Evolutionary conservation across 306 rosid genomes (phyloP), one percentile per base, ranked within the genome.

Genomic region (Vachellia collinsii): DNA sequence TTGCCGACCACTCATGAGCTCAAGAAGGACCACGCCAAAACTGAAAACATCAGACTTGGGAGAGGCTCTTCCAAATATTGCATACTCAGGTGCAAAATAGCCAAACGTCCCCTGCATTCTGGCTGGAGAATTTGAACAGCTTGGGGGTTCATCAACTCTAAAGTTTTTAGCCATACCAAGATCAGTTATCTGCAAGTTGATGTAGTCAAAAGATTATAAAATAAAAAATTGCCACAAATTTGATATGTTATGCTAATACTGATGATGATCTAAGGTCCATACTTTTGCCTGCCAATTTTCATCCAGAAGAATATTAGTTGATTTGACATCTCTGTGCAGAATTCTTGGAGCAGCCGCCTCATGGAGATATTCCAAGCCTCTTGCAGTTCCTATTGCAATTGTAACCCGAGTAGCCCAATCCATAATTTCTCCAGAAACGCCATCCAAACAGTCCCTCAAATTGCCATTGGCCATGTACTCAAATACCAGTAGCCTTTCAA

Each of bases 21-120:
- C 98, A 54, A 96, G 99, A 86, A 96, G 97, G 83, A 96, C 99
- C 47, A 96, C 99, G 14, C 99, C 99, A 59, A 93, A 96, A 78
- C 99, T 96, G 76, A 93, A 96, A 76, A 96, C 99, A 50, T 96
- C 99, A 5, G 99, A 96, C 86, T 93, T 92, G 43, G 87, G 91
- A 69, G 99, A 96, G 66, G 94, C 93, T 87, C 92, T 87, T 81
- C 99, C 99, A 82, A 90, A 82, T 74, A 92, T 89, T 13, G 97
- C 99, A 87, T 90, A 90, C 89, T 96, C 99, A 5, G 99, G 99
- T 78, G 99, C 99, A 89, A 96, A 96, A 83, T 96, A 96, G 50
- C 99, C 99, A 86, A 96, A 96, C 75, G 99, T 96, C 74, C 99
- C 99, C 83, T 90, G 97, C 97, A 93, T 92, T 86, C 97, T 93